Percentiles rank a stretch among this genome's conserved stretches.
Evolutionary conservation across 768 basidiomycete genomes (phyloP).

Genomic region (Phanerochaete carnosa): DNA sequence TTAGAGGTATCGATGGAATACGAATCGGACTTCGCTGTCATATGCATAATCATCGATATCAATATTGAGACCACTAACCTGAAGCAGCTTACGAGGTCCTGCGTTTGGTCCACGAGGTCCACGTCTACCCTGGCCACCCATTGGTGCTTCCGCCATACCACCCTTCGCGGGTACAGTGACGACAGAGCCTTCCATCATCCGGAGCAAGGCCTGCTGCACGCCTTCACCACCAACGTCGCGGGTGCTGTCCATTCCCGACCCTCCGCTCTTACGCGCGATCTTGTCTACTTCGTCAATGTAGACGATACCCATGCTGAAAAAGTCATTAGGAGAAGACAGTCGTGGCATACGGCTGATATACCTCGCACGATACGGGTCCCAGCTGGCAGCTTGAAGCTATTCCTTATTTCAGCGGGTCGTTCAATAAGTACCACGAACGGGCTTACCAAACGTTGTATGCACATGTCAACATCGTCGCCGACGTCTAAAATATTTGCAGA

Average conservation of each 20-base stretch:
- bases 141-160: slow-evolving; percentile 43
- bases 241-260: slow-evolving; percentile 62
- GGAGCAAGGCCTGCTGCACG: slow-evolving; percentile 87
- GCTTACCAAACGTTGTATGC: slow-evolving; percentile 76
- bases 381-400: slow-evolving; percentile 86
- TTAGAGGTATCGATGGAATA: slow-evolving; percentile 86
- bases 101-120: slow-evolving; percentile 8
- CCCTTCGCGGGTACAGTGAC: slow-evolving; percentile 80
- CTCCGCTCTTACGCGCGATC: slow-evolving; percentile 60
- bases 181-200: slow-evolving; percentile 92
- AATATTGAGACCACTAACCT: background rate
- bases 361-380: slow-evolving; percentile 86
- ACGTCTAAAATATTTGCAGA: slow-evolving; percentile 53
- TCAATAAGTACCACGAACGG: background rate
- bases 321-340: too few relatives aligned
- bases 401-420: background rate
- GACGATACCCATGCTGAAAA: slow-evolving; percentile 79
- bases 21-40: slow-evolving; percentile 60
- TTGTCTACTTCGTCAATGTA: slow-evolving; percentile 98
- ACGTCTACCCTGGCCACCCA: slow-evolving; percentile 44
- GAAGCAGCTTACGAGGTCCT: slow-evolving; percentile 16
- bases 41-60: background rate
- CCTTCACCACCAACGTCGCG: slow-evolving; percentile 95
- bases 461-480: slow-evolving; percentile 94
- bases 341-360: slow-evolving; percentile 23